Conservation (phyloP, 78 protist species). For the Dictyostelium brefeldianum region DNA sequence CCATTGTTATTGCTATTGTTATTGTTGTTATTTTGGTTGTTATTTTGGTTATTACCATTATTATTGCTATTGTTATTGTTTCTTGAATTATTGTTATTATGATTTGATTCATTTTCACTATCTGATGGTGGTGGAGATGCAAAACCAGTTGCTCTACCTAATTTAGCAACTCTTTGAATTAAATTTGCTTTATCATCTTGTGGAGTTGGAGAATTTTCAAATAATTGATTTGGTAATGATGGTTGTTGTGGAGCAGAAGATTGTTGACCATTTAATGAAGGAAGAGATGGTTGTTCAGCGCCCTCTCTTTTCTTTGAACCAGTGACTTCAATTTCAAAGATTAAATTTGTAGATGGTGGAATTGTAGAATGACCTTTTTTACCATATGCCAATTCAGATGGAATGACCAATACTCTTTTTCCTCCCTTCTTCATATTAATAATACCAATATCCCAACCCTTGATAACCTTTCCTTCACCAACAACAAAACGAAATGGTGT, state of each 20-base stretch:
- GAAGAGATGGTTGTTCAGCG: slow-evolving; percentile 2
- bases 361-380: slow-evolving; percentile 74
- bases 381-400: slow-evolving; percentile 89
- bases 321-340: slow-evolving; percentile 86
- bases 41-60: neutral
- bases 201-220: slow-evolving; percentile 67
- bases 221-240: slow-evolving; percentile 52
- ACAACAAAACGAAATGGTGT: slow-evolving; percentile 33
- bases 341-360: slow-evolving; percentile 85
- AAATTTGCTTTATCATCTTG: slow-evolving; percentile 30
- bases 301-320: slow-evolving; percentile 53
- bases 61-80: neutral
- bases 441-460: slow-evolving; percentile 94
- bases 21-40: neutral
- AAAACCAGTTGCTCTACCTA: slow-evolving; percentile 73
- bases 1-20: neutral
- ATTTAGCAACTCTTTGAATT: slow-evolving; percentile 74
- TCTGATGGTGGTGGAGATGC: slow-evolving; percentile 74
- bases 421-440: slow-evolving; percentile 85
- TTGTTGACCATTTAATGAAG: slow-evolving; percentile 28
- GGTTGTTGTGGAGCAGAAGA: slow-evolving; percentile 22
- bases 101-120: slow-evolving; percentile 27
- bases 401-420: slow-evolving; percentile 79
- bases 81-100: neutral
- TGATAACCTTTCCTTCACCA: slow-evolving; percentile 84